A percentile compares a stretch with the other conserved stretches of the same genome.
Evolutionary conservation across 75 land plant species (phyloP).

Genomic region (Selaginella moellendorffii): DNA sequence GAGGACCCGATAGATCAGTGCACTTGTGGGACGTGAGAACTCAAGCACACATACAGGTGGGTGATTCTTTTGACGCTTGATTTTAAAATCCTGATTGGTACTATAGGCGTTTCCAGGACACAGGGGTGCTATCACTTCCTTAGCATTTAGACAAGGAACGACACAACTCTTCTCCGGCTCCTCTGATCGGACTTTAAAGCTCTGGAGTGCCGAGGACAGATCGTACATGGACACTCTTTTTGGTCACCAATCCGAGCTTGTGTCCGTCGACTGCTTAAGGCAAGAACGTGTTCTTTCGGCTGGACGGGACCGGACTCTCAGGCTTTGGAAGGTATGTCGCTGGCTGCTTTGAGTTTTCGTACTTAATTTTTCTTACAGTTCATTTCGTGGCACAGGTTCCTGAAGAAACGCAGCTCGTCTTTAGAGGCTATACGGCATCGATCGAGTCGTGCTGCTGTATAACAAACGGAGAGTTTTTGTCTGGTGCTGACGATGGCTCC

Average conservation of each 20-base stretch:
- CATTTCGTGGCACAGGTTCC: conserved; percentile 50
- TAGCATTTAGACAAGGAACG: conserved; percentile 80
- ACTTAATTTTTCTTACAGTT: not conserved
- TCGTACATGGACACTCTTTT: conserved; percentile 56
- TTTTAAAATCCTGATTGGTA: no score
- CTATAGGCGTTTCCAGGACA: conserved; percentile 90
- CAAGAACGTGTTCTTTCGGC: conserved; percentile 79
- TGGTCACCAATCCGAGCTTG: conserved; percentile 83
- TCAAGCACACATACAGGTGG: conserved; percentile 70
- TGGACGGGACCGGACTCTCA: conserved; percentile 84
- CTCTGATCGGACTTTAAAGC: conserved; percentile 73
- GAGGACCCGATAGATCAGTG: conserved; percentile 69
- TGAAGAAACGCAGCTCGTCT: conserved; percentile 72
- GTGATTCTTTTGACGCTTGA: no score
- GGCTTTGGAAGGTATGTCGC: conserved; percentile 58
- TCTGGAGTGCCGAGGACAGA: conserved; percentile 95
- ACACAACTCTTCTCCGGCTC: conserved; percentile 83
- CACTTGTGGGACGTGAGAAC: conserved; percentile 96
- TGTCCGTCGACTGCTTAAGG: conserved; percentile 68
- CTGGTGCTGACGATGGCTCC: conserved; percentile 96
- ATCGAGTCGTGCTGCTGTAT: conserved; percentile 87
- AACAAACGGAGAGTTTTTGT: conserved; percentile 65
- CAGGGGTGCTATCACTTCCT: conserved; percentile 69
- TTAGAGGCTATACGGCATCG: conserved; percentile 73
- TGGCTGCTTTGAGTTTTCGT: no score